These are phyloP conservation scores for Hypoxylon lenormandii DNA, from an alignment of 495 filamentous ascomycete species.

Conservation along the genomic window DNA sequence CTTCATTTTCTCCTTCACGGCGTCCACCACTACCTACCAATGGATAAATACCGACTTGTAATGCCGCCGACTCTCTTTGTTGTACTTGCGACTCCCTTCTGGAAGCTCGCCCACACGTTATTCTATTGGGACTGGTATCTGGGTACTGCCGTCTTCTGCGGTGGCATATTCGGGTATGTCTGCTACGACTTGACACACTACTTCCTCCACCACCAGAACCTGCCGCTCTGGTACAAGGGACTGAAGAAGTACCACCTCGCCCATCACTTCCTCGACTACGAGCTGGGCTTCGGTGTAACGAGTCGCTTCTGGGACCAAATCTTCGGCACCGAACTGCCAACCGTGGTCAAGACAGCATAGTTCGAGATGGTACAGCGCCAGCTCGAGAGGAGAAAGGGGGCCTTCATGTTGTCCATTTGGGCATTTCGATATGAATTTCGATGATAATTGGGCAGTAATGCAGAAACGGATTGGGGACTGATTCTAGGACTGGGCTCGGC, in stretches of 20 bases:
- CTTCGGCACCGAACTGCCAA: slow-evolving; percentile 85
- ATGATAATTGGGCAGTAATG: slow-evolving; percentile 13
- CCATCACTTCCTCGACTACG: slow-evolving; percentile 96
- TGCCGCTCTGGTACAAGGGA: slow-evolving; percentile 85
- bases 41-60: slow-evolving; percentile 96
- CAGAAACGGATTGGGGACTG: slow-evolving; percentile 15
- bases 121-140: slow-evolving; percentile 88
- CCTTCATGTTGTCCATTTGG: slow-evolving; percentile 9
- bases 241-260: slow-evolving; percentile 97
- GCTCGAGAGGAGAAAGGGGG: not conserved
- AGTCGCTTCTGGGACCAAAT: slow-evolving; percentile 94
- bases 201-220: slow-evolving; percentile 96
- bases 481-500: slow-evolving; percentile 28
- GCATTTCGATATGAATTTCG: slow-evolving; percentile 13
- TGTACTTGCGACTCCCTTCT: slow-evolving; percentile 87
- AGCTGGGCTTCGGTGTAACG: slow-evolving; percentile 99
- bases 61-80: slow-evolving; percentile 95
- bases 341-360: slow-evolving; percentile 69
- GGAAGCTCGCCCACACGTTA: slow-evolving; percentile 86
- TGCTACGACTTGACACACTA: slow-evolving; percentile 98
- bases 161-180: slow-evolving; percentile 94
- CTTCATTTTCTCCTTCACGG: slow-evolving; percentile 95
- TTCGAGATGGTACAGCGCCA: not conserved
- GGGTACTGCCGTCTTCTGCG: slow-evolving; percentile 80
- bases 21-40: slow-evolving; percentile 97